Evolutionary conservation across 768 basidiomycete species (phyloP), one percentile per base, ranked within the genome.

Genomic region (Termitomyces titanicus): DNA sequence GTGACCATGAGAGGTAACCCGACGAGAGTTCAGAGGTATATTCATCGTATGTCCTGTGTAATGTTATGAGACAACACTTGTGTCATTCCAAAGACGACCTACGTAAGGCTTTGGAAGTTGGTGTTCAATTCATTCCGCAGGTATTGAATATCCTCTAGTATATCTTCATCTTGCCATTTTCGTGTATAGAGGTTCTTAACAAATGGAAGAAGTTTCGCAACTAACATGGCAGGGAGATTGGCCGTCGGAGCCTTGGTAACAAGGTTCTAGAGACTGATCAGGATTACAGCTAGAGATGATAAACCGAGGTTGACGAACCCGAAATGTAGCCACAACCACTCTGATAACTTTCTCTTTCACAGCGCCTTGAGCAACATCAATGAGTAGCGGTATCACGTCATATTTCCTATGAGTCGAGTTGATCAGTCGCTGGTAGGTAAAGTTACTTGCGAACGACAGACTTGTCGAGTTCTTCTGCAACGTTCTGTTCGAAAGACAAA

Each of bases 301-400:
- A 6, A 42, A 24, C 39, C 15, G 25, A 24, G 7, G 42, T 49
- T 18, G 20, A 62, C 62, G 50, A 62, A 94, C 94, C 51, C 90
- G 79, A 74, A 98, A 92, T 1, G 95, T 93, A 13, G 97, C 92
- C 35, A 98, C 78, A 53, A 95, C 85, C 13, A 98, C 89, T 9
- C 97, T 86, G 57, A 93, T 89, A 27, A 99, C 92, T 71, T 99
- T 99, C 74, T 98, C 96, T 70, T 99, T 99, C 31, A 91, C 89
- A 5, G 95, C 95, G 6, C 76, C 81, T 66, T 95, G 91, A 2
- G 94, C 94, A 37, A 93, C 83, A 44, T 88, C 82, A 31, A 87
- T 85, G 37, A 99, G 77, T 22, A 92, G 74, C 24, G 94, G 91
- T 62, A 97, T 86, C 34, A 98, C 79, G 65, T 96, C 91, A 68